phyloP scores from a whole-genome alignment of 371 early-diverging fungal genomes.

The Syncephalastrum monosporum region DNA sequence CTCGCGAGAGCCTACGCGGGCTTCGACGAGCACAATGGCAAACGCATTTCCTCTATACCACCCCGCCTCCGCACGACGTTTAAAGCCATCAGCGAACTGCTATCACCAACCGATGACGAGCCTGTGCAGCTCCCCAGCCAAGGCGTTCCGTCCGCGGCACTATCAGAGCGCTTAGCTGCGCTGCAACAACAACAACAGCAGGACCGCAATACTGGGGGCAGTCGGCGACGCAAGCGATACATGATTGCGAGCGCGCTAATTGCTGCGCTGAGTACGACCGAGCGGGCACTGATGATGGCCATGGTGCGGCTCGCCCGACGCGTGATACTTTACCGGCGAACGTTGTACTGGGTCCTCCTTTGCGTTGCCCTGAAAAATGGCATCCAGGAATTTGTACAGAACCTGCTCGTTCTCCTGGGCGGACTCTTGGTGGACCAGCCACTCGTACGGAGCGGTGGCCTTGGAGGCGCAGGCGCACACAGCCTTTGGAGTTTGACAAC shows the following conservation, averaged over 20 bases:
- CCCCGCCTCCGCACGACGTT: conserved; percentile 24
- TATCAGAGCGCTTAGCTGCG: conserved; percentile 18
- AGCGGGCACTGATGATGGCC: conserved; percentile 1
- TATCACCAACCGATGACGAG: no score
- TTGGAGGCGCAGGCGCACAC: conserved; percentile 19
- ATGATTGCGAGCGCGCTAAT: conserved; percentile 2
- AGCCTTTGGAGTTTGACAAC: conserved; percentile 20
- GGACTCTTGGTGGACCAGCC: conserved; percentile 17
- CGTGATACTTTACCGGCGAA: conserved; percentile 23
- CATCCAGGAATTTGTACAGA: conserved; percentile 29
- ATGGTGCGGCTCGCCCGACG: conserved; percentile 16
- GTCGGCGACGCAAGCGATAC: conserved; percentile 6
- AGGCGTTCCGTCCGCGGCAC: conserved; percentile 14
- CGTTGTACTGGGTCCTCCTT: conserved; percentile 35
- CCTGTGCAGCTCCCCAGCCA: not conserved
- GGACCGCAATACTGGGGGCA: not conserved
- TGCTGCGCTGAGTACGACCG: conserved; percentile 2
- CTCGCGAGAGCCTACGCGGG: conserved; percentile 22
- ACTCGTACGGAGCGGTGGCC: not conserved
- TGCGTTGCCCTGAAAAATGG: conserved; percentile 33
- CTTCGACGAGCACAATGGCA: conserved; percentile 5
- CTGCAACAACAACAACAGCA: conserved; percentile 13
- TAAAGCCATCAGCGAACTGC: conserved; percentile 7
- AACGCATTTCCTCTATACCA: conserved; percentile 14
- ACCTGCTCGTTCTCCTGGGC: conserved; percentile 25